Conservation (phyloP, 208 protist genomes). For the Histomonas meleagridis region DNA sequence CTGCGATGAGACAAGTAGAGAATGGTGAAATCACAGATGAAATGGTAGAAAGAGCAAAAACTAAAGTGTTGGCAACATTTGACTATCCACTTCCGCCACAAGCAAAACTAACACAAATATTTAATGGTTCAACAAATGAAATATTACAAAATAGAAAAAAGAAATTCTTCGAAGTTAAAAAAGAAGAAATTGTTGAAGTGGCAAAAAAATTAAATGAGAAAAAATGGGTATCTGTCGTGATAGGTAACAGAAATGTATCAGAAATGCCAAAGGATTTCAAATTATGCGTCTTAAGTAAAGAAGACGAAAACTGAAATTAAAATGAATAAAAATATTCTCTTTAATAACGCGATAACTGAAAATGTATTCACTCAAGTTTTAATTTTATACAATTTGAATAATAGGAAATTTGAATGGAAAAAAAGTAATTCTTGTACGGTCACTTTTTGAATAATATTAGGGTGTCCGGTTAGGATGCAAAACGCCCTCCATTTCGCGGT, state of each 20-base stretch:
- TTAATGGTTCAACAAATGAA: neutral
- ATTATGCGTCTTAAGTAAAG: no score
- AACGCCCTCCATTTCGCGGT: no score
- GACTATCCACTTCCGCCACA: neutral
- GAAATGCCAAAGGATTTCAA: neutral
- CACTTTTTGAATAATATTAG: no score
- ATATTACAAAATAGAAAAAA: neutral
- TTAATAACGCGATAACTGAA: no score
- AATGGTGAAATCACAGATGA: neutral
- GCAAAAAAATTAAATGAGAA: neutral
- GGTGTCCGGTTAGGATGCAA: no score
- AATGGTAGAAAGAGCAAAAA: slow-evolving; percentile 19
- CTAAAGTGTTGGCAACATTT: neutral
- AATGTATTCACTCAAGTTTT: no score
- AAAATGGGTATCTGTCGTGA: neutral
- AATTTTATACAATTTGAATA: no score
- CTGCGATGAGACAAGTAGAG: neutral
- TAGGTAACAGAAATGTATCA: neutral
- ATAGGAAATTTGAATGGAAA: no score
- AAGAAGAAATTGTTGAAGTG: neutral
- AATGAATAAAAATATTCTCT: no score
- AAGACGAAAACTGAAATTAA: no score
- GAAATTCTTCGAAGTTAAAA: neutral
- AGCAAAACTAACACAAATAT: no score
- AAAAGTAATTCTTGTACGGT: no score